Conservation (phyloP, 2,329 filamentous ascomycete genomes). For the Albifimbria verrucaria region DNA sequence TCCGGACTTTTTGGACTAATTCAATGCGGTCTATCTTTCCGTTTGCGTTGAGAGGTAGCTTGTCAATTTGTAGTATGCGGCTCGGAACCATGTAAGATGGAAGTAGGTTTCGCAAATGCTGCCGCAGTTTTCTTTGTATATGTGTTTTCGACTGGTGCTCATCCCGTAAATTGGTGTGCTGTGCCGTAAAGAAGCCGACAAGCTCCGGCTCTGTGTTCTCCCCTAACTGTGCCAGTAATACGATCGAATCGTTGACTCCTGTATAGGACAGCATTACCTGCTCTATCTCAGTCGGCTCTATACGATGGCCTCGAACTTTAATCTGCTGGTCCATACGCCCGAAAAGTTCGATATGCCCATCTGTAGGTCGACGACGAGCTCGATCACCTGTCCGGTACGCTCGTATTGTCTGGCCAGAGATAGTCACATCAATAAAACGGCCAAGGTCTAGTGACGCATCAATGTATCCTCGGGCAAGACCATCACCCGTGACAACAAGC, state of each 20-base stretch:
- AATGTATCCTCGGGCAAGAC: conserved; percentile 18
- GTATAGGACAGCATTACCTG: conserved; percentile 10
- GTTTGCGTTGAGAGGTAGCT: background rate
- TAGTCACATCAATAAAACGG: conserved; percentile 13
- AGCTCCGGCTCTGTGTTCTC: conserved; percentile 7
- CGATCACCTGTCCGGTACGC: conserved; percentile 25
- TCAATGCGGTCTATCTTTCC: background rate
- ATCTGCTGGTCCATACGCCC: conserved; percentile 23
- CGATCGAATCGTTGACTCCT: conserved; percentile 13
- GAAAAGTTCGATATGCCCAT: conserved; percentile 22
- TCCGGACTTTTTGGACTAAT: background rate
- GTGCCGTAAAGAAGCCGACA: conserved; percentile 9
- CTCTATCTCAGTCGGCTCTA: conserved; percentile 27
- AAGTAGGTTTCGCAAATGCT: background rate
- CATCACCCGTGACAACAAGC: conserved; percentile 22
- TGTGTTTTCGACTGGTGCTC: too few relatives aligned
- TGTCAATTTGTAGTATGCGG: background rate
- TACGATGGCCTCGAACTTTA: conserved; percentile 26
- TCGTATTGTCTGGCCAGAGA: conserved; percentile 3
- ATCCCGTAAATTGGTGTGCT: background rate
- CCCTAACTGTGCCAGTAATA: conserved; percentile 7
- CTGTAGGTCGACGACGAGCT: conserved; percentile 15
- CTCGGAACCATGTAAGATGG: background rate
- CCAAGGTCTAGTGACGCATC: conserved; percentile 7
- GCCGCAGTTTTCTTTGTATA: conserved; percentile 1